Evolutionary conservation across 257 asterid species (phyloP), one percentile per base, ranked within the genome.

Genomic region (Solanum pinnatisectum): DNA sequence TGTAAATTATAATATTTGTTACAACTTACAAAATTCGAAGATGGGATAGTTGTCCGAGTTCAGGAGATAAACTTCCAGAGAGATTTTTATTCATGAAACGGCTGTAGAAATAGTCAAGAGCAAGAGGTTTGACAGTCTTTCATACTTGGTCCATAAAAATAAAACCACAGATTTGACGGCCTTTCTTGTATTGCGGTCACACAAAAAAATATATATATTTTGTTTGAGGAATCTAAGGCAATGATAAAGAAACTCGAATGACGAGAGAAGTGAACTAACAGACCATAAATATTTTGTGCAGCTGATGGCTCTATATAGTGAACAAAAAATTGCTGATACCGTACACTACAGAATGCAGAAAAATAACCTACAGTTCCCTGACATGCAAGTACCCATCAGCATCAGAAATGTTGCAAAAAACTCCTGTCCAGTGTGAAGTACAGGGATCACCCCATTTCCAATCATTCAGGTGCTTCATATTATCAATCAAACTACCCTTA

Each of bases 371-470:
- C 94, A 92, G 89, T 86, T 88, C 93, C 85, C 84, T 87, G 87
- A 92, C 81, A 89, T 90, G 94, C 49, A 90, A 88, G 89, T 88
- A 86, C 30, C 89, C 90, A 88, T 91, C 93, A 52, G 84, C 89
- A 36, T 85, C 90, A 78, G 46, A 32, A 10, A 18, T 83, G 83
- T 77, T 56, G 86, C 93, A 92, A 44, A 88, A 23, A 79, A 92
- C 91, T n/a, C 94, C 93, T 20, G 92, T 91, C 94, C 94, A 92
- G 88, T 91, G 91, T 71, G 91, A 84, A n/a, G 82, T 46, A 87
- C 94, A 92, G 10, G 94, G 94, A 88, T 92, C 92, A 7, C 91
- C 91, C 83, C 82, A 60, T 79, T 86, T 88, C 94, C 94, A 92
- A 81, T 73, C 65, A 35, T 71, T 74, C 73, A 91, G 93, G 84